A percentile compares a stretch with the other conserved stretches of the same genome.
Evolutionary conservation across 176 grass and related monocot genomes (phyloP).

Genomic region (Raddia guianensis): DNA sequence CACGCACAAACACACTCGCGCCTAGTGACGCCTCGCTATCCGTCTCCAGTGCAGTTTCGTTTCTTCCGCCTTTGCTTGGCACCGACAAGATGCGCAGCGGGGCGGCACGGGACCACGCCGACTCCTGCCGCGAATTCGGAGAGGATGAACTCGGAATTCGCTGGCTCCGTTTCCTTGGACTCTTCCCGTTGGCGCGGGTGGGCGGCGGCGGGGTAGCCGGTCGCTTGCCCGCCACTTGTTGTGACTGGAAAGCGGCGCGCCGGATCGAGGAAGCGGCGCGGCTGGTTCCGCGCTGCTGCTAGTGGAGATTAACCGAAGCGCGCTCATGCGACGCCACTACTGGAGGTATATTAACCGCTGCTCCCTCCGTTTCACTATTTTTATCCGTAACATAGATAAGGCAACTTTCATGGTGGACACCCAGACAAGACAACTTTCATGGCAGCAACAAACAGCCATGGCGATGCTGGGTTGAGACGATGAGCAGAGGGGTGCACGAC

Average conservation of each 20-base stretch:
- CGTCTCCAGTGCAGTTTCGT: conserved; percentile 14
- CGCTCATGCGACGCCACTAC: neutral
- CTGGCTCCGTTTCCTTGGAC: neutral
- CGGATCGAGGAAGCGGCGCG: neutral
- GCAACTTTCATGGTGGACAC: too few relatives aligned
- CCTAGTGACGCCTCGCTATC: conserved; percentile 33
- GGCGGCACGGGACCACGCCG: conserved; percentile 6
- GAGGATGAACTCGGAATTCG: neutral
- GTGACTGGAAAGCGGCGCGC: neutral
- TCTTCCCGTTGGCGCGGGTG: neutral
- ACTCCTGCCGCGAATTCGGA: conserved; percentile 26
- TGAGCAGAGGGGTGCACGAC: too few relatives aligned
- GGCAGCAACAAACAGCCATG: too few relatives aligned
- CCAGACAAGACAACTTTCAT: too few relatives aligned
- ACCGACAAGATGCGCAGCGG: conserved; percentile 19
- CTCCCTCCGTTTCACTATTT: too few relatives aligned
- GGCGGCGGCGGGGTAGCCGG: neutral
- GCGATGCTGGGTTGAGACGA: too few relatives aligned
- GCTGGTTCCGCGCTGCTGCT: neutral
- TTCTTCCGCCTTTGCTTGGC: neutral
- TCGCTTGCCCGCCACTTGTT: neutral
- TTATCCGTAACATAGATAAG: too few relatives aligned
- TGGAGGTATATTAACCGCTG: too few relatives aligned
- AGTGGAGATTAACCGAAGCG: neutral
- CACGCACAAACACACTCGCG: too few relatives aligned